Percentiles rank a stretch among this genome's conserved stretches.
Conservation (phyloP, 2,329 filamentous ascomycete genomes). For the Venturia aucupariae region DNA sequence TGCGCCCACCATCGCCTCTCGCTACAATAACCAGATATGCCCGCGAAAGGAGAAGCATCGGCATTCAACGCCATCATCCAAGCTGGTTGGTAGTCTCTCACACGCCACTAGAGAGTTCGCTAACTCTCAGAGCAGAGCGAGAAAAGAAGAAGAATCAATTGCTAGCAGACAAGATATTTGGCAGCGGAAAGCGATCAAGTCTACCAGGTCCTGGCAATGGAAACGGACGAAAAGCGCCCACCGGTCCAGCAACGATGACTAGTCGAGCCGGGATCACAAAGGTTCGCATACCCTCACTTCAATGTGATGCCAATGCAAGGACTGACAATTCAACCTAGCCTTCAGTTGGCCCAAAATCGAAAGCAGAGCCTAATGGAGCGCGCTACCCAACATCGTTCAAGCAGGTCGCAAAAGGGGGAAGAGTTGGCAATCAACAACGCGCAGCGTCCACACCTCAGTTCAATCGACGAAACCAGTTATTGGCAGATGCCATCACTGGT, state of each 20-base stretch:
- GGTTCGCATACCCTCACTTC: conserved; percentile 32
- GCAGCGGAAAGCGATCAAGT: conserved; percentile 49
- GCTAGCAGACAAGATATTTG: conserved; percentile 65
- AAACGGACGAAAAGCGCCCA: conserved; percentile 28
- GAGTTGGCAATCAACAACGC: not conserved
- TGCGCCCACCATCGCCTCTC: not conserved
- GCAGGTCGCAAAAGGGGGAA: not conserved
- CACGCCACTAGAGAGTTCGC: not conserved
- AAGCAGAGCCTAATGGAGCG: not conserved
- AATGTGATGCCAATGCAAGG: conserved; percentile 18
- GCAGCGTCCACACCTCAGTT: conserved; percentile 12
- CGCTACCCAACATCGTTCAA: not conserved
- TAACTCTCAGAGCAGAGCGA: conserved; percentile 38
- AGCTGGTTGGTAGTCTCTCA: conserved; percentile 11
- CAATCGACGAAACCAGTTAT: conserved; percentile 17
- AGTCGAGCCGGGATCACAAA: conserved; percentile 67
- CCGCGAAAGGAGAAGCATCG: conserved; percentile 8
- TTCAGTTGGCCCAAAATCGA: conserved; percentile 19
- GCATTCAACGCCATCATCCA: conserved; percentile 13
- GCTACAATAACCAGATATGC: not conserved
- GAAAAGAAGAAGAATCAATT: conserved; percentile 62
- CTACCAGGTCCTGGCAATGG: conserved; percentile 39
- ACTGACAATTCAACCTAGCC: conserved; percentile 29
- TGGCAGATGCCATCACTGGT: conserved; percentile 9
- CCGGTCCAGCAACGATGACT: conserved; percentile 49